A percentile compares a stretch with the other conserved stretches of the same genome.
Conservation (phyloP, 768 basidiomycete genomes). For the Boletus bicolor region DNA sequence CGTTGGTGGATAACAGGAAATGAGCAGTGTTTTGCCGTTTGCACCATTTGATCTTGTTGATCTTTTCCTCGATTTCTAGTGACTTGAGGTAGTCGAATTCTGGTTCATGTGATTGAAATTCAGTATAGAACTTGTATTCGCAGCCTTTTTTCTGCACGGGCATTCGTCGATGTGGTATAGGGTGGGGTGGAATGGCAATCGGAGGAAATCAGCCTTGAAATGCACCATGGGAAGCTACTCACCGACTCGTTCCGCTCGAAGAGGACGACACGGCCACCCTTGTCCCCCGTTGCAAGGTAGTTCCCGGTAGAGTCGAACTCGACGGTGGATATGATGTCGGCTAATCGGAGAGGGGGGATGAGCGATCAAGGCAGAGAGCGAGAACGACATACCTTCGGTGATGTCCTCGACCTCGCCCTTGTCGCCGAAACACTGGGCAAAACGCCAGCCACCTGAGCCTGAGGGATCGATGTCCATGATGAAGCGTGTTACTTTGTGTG, state of each 20-base stretch:
- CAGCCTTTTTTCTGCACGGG: slow-evolving; percentile 90
- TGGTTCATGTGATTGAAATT: slow-evolving; percentile 99
- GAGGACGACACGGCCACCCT: slow-evolving; percentile 96
- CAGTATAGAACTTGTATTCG: slow-evolving; percentile 99
- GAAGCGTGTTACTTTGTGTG: slow-evolving; percentile 8
- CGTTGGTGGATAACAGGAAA: slow-evolving; percentile 95
- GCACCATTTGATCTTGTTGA: slow-evolving; percentile 99
- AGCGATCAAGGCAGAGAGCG: slow-evolving; percentile 10
- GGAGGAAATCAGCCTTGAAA: slow-evolving; percentile 32
- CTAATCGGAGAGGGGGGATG: slow-evolving; percentile 42
- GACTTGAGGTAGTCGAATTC: slow-evolving; percentile 99
- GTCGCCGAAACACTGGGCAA: slow-evolving; percentile 99
- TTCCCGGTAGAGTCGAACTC: slow-evolving; percentile 99
- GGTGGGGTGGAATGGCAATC: slow-evolving; percentile 23
- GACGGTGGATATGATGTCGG: slow-evolving; percentile 99
- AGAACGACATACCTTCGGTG: slow-evolving; percentile 76
- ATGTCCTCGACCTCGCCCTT: slow-evolving; percentile 99
- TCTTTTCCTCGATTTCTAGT: slow-evolving; percentile 99
- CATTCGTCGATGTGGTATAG: slow-evolving; percentile 17
- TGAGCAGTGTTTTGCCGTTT: slow-evolving; percentile 96
- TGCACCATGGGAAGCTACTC: slow-evolving; percentile 28
- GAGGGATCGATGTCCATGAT: slow-evolving; percentile 82
- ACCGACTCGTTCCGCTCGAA: slow-evolving; percentile 99
- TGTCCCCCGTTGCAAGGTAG: slow-evolving; percentile 99
- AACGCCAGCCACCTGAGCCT: slow-evolving; percentile 90